Evolutionary conservation across 163 green algal genomes (phyloP).

Genomic region (Prototheca stagnorum): DNA sequence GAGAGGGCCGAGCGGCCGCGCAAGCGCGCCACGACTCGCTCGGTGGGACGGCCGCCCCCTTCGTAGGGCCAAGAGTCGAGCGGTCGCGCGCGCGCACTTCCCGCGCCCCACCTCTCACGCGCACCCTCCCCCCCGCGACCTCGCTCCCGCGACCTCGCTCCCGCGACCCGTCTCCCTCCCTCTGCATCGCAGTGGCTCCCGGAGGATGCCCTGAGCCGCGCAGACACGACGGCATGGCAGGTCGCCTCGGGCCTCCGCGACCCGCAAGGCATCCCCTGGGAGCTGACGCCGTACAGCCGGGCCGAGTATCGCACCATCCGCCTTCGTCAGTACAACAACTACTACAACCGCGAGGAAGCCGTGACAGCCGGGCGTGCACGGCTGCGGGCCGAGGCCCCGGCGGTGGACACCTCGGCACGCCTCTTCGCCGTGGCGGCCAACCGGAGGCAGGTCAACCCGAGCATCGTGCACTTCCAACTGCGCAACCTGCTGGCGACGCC

Average conservation of each 20-base stretch:
- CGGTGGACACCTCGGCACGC: neutral
- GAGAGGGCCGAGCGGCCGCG: no score
- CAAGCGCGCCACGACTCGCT: no score
- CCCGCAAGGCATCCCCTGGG: conserved; percentile 71
- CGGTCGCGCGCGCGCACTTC: no score
- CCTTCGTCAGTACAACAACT: conserved; percentile 57
- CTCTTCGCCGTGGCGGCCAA: conserved; percentile 41
- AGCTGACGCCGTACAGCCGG: conserved; percentile 52
- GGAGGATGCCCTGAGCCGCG: no score
- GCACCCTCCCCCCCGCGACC: no score
- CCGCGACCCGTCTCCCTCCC: no score
- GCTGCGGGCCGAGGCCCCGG: conserved; percentile 9
- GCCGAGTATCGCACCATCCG: conserved; percentile 27
- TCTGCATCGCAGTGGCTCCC: no score
- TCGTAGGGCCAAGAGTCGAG: no score
- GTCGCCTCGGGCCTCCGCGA: conserved; percentile 29
- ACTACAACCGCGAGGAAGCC: conserved; percentile 63
- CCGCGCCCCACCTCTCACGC: no score
- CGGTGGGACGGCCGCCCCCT: no score
- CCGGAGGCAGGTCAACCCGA: conserved; percentile 27
- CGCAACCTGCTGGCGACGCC: conserved; percentile 73
- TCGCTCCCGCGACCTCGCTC: no score
- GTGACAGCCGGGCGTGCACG: conserved; percentile 6
- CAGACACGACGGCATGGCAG: conserved; percentile 40
- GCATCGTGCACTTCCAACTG: conserved; percentile 70